These are phyloP conservation scores for Vigna unguiculata DNA, from an alignment of 306 rosid species.

Conservation along the genomic window DNA sequence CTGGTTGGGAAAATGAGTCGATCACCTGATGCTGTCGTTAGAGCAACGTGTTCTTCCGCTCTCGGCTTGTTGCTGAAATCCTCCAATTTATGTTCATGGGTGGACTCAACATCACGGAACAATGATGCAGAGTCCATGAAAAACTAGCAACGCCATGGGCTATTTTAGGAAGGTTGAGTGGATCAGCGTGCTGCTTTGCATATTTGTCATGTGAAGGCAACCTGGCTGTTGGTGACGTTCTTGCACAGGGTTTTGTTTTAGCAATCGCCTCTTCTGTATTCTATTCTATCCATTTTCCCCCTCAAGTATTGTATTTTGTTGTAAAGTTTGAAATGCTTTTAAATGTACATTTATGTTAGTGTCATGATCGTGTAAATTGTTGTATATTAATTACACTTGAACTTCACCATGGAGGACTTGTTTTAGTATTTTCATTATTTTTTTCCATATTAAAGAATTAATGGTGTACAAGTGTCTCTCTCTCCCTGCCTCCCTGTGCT, in stretches of 20 bases:
- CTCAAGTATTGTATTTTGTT: not conserved
- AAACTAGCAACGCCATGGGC: constrained; percentile 36
- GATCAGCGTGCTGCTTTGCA: not conserved
- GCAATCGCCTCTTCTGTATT: constrained; percentile 25
- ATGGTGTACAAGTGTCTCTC: not conserved
- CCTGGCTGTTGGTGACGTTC: not conserved
- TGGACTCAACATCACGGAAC: constrained; percentile 55
- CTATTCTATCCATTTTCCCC: not conserved
- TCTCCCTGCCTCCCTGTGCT: not conserved
- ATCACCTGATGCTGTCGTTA: constrained; percentile 79
- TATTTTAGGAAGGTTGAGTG: not conserved
- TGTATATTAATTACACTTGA: constrained; percentile 33
- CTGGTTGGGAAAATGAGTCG: constrained; percentile 82
- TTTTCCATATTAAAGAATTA: not conserved
- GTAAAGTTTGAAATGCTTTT: constrained; percentile 24
- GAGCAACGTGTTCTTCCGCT: constrained; percentile 90
- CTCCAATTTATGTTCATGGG: constrained; percentile 65
- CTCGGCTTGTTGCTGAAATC: constrained; percentile 87
- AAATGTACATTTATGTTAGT: constrained; percentile 33
- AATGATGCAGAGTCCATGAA: constrained; percentile 44
- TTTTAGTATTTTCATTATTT: not conserved
- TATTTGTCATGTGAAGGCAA: constrained; percentile 22
- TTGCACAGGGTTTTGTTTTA: constrained; percentile 41
- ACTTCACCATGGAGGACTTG: not conserved
- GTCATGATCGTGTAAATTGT: constrained; percentile 21